Conservation (phyloP, 768 basidiomycete genomes). For the Tylopilus vinaceipallidus region DNA sequence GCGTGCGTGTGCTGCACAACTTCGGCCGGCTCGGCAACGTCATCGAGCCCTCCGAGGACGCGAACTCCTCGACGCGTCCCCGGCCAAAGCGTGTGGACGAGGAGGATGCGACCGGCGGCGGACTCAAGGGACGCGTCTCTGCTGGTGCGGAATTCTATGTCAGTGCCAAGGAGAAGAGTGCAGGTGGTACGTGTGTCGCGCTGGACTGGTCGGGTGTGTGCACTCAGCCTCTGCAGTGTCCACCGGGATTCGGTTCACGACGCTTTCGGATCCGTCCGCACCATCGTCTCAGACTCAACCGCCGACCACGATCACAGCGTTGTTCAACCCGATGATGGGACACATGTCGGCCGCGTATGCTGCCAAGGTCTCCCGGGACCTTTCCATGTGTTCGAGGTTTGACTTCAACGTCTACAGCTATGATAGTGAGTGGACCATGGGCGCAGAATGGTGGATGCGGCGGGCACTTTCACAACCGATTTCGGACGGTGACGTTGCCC, state of each 20-base stretch:
- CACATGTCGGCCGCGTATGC: conserved; percentile 91
- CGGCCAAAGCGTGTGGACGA: conserved; percentile 85
- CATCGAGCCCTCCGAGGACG: conserved; percentile 36
- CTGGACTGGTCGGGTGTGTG: not conserved
- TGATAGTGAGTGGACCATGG: conserved; percentile 94
- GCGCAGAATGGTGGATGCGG: conserved; percentile 94
- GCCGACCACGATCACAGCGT: conserved; percentile 90
- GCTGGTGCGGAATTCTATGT: conserved; percentile 93
- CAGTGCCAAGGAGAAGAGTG: conserved; percentile 89
- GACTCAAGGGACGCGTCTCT: conserved; percentile 85
- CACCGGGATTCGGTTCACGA: conserved; percentile 91
- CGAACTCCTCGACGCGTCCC: conserved; percentile 21
- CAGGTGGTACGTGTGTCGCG: conserved; percentile 60
- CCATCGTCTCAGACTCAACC: conserved; percentile 75
- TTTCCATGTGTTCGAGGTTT: conserved; percentile 85
- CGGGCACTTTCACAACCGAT: conserved; percentile 39
- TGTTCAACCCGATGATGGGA: conserved; percentile 96
- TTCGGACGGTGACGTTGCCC: conserved; percentile 11
- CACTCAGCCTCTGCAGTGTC: conserved; percentile 60
- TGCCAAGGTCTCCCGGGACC: conserved; percentile 80
- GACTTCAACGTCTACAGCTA: conserved; percentile 98
- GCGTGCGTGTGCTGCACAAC: conserved; percentile 84
- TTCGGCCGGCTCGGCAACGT: conserved; percentile 68
- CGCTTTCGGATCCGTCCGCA: conserved; percentile 75
- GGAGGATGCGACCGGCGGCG: conserved; percentile 90